A percentile compares a stretch with the other conserved stretches of the same genome.
These are phyloP conservation scores for Aureobasidium lini DNA, from an alignment of 2,329 filamentous ascomycete genomes.

Conservation along the genomic window DNA sequence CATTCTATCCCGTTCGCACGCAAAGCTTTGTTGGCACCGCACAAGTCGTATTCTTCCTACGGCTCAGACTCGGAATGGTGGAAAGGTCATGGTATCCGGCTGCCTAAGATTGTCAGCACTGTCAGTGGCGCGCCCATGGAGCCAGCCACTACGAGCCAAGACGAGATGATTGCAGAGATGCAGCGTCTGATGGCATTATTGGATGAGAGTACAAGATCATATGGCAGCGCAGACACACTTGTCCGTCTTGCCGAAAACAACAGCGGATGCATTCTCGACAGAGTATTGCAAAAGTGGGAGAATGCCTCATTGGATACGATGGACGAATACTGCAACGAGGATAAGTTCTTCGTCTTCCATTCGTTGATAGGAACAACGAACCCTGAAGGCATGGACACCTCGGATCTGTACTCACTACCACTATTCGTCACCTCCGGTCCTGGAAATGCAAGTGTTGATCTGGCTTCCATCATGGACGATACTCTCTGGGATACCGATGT, in stretches of 20 bases:
- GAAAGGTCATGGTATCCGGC: conserved; percentile 47
- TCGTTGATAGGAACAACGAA: conserved; percentile 21
- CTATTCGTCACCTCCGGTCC: neutral
- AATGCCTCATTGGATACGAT: conserved; percentile 15
- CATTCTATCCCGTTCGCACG: conserved; percentile 53
- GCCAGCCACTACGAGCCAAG: conserved; percentile 27
- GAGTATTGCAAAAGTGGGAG: conserved; percentile 21
- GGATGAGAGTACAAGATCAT: conserved; percentile 49
- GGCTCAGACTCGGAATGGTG: conserved; percentile 54
- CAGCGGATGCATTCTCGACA: conserved; percentile 2
- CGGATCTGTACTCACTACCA: conserved; percentile 16
- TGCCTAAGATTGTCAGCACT: conserved; percentile 43
- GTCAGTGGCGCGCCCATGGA: conserved; percentile 25
- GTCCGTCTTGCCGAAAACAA: conserved; percentile 29
- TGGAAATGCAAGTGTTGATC: conserved; percentile 31
- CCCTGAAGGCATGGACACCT: conserved; percentile 18
- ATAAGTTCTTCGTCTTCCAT: conserved; percentile 21
- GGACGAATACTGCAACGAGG: neutral
- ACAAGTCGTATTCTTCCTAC: conserved; percentile 42
- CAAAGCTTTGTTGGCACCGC: conserved; percentile 48
- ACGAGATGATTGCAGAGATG: conserved; percentile 47
- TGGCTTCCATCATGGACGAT: conserved; percentile 22
- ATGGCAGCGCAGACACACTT: conserved; percentile 49
- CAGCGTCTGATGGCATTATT: conserved; percentile 57
- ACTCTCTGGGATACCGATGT: conserved; percentile 25